Evolutionary conservation across 1,284 basidiomycete genomes (phyloP), one percentile per base, ranked within the genome.

Genomic region (Ceratobasidium sp.): DNA sequence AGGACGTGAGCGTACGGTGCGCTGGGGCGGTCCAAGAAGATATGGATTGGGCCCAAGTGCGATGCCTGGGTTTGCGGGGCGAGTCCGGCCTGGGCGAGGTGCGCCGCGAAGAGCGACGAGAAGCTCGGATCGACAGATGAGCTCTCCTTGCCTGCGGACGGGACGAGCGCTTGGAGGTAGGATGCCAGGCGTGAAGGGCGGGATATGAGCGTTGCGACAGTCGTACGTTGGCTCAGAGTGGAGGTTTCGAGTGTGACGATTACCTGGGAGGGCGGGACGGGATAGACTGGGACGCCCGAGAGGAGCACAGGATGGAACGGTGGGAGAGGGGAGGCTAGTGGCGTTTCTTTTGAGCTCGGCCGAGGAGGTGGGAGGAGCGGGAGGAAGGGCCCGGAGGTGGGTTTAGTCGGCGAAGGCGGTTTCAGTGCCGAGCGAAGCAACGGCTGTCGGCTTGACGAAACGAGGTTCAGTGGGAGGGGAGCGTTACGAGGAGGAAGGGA

Each of bases 1-100:
- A 93, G 82, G 68, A 93, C 86, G 79, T 92, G 89, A 0, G 83
- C 78, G 78, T 83, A 94, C 90, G 92, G 90, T 53, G 88, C 83
- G 79, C 91, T 92, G 0, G 92, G 87, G 51, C 92, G 84, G 79
- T 94, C 92, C n/a, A 94, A 83, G 82, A 93, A 93, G n/a, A 93
- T 79, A 77, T 92, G 90, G 48, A 93, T 82, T 66, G 81, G 83
- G 34, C 83, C 81, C 4, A 87, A 83, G 4, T 65, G 29, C 54
- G 41, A 41, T 24, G 2, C 22, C 58, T 49, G 58, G 37, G 27
- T 14, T 49, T 74, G 76, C 51, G 69, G 75, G 37, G 58, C 76
- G 58, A 63, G 61, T 41, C 62, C 75, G 19, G 65, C 76, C 24
- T 63, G 74, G 34, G 75, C 72, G 58, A 72, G 68, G 34, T 58